These are phyloP conservation scores for Trametes versicolor DNA, from an alignment of 1,284 basidiomycete species.

Conservation along the genomic window DNA sequence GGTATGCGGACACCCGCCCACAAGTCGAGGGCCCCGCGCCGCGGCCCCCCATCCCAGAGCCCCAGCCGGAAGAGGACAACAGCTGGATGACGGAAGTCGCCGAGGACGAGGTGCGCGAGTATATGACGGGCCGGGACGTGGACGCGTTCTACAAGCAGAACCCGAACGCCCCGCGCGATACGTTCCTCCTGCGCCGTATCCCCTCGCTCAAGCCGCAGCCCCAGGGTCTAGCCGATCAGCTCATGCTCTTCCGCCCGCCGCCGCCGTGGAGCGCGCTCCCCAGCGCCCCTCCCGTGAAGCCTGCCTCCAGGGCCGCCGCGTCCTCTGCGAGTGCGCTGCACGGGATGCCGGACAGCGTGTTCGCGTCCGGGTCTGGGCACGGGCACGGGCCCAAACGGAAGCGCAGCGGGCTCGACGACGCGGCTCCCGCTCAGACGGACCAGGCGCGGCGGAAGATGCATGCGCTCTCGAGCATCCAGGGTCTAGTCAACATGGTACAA, in stretches of 20 bases:
- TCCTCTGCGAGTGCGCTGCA: neutral
- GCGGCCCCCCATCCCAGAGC: conserved; percentile 6
- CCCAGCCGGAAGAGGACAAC: neutral
- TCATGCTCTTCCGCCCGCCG: conserved; percentile 57
- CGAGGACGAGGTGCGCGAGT: conserved; percentile 16
- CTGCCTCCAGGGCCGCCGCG: neutral
- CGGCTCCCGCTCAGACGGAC: conserved; percentile 10
- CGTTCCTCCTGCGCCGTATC: neutral
- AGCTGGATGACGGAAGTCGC: conserved; percentile 18
- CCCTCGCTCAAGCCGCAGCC: neutral
- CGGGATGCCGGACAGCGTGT: conserved; percentile 18
- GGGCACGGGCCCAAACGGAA: conserved; percentile 12
- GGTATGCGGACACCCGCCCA: no score
- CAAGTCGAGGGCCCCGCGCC: neutral
- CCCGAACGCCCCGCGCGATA: conserved; percentile 12
- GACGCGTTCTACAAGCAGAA: conserved; percentile 26
- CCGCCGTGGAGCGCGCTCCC: conserved; percentile 50
- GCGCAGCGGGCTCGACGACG: conserved; percentile 9
- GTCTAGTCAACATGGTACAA: conserved; percentile 29
- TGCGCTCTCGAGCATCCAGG: conserved; percentile 28
- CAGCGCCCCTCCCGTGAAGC: conserved; percentile 10
- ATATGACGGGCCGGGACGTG: conserved; percentile 1
- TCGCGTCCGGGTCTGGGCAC: neutral
- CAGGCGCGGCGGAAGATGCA: conserved; percentile 27
- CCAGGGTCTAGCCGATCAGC: conserved; percentile 29